These are phyloP conservation scores for Colletotrichum karsti DNA, from an alignment of 2,329 filamentous ascomycete genomes.

Conservation along the genomic window DNA sequence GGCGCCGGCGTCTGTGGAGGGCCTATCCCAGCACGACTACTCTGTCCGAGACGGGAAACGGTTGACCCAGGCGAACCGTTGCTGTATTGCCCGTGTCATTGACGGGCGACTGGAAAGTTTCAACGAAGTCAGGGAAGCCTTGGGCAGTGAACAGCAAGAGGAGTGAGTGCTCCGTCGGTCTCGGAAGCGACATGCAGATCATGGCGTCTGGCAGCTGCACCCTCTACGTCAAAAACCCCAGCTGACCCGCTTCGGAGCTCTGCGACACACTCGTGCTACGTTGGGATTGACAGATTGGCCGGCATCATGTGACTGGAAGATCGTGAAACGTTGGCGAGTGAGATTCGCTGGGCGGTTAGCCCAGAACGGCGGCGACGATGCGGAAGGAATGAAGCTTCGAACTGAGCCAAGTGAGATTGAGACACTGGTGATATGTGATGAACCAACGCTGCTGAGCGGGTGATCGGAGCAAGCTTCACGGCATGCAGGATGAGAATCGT, in stretches of 20 bases:
- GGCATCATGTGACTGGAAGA: no score
- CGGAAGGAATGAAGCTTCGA: background rate
- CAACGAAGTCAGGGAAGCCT: background rate
- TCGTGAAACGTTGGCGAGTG: no score
- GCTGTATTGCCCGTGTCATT: conserved; percentile 3
- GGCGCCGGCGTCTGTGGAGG: no score
- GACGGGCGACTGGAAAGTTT: background rate
- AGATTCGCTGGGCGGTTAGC: no score
- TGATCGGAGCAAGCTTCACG: background rate
- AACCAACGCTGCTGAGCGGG: background rate
- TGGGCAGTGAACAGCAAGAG: background rate
- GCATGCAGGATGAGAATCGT: background rate
- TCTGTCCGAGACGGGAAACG: background rate
- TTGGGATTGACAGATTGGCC: no score
- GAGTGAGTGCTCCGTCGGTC: background rate
- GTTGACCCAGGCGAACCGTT: background rate
- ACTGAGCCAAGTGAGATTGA: background rate
- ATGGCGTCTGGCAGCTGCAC: background rate
- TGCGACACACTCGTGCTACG: background rate
- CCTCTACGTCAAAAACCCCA: background rate
- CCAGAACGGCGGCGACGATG: background rate
- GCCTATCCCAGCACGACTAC: no score
- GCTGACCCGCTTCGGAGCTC: background rate
- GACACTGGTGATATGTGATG: background rate
- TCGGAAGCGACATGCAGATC: background rate